Conservation (phyloP, 208 protist species). For the Giardia muris region DNA sequence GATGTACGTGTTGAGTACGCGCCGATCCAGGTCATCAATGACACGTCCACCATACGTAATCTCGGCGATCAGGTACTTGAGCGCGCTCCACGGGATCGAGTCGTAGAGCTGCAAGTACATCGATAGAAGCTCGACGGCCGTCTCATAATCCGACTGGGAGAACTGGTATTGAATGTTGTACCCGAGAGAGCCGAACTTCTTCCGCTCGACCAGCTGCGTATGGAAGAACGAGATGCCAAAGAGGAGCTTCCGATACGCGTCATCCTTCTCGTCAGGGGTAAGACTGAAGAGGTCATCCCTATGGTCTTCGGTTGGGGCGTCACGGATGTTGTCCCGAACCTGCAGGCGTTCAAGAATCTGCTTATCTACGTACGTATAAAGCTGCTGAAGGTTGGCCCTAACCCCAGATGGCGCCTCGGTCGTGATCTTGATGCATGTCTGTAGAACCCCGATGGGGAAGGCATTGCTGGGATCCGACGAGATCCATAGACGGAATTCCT, state of each 20-base stretch:
- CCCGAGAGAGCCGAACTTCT: conserved; percentile 88
- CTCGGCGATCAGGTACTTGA: conserved; percentile 87
- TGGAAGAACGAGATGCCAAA: conserved; percentile 90
- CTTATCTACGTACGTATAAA: conserved; percentile 72
- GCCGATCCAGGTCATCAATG: conserved; percentile 85
- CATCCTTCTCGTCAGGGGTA: conserved; percentile 16
- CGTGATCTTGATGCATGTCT: conserved; percentile 81
- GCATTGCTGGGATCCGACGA: conserved; percentile 76
- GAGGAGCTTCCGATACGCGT: conserved; percentile 73
- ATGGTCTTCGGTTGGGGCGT: conserved; percentile 46
- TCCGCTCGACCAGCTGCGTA: conserved; percentile 78
- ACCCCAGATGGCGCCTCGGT: conserved; percentile 89
- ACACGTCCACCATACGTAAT: conserved; percentile 89
- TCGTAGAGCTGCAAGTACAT: conserved; percentile 75
- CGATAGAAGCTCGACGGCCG: conserved; percentile 68
- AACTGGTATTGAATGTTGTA: conserved; percentile 95
- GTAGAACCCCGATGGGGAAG: conserved; percentile 57
- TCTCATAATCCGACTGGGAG: conserved; percentile 75
- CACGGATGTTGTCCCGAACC: conserved; percentile 30
- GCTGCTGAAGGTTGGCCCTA: conserved; percentile 77
- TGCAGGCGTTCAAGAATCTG: conserved; percentile 58
- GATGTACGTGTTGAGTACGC: conserved; percentile 83
- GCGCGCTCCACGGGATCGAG: conserved; percentile 76
- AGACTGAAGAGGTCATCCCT: conserved; percentile 45
- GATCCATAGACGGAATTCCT: conserved; percentile 93